These are phyloP conservation scores for Elsinoe ampelina DNA, from an alignment of 2,329 filamentous ascomycete genomes.

Conservation along the genomic window DNA sequence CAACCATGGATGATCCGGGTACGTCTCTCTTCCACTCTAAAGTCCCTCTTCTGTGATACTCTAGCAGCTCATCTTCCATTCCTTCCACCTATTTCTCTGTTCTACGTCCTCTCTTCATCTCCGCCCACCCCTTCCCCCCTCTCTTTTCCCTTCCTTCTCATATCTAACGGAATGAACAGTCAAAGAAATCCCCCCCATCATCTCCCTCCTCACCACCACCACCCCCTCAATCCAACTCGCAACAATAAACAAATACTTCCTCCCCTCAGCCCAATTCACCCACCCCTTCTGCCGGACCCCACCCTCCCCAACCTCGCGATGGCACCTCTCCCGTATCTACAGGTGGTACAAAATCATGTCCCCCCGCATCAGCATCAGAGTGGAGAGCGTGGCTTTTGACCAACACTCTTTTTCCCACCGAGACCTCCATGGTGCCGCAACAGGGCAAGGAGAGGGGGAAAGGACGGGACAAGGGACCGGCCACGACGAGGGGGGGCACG, in stretches of 20 bases:
- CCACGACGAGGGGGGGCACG: no score
- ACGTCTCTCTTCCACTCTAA: not conserved
- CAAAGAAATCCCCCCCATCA: constrained; percentile 55
- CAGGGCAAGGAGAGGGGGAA: no score
- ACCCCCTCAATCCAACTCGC: constrained; percentile 55
- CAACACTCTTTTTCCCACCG: no score
- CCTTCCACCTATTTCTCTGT: no score
- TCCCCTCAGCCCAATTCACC: constrained; percentile 59
- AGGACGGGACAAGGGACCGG: constrained; percentile 39
- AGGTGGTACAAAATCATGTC: constrained; percentile 79
- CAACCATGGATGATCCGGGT: constrained; percentile 2
- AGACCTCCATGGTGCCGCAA: no score
- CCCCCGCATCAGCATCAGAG: constrained; percentile 57
- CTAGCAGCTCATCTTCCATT: no score
- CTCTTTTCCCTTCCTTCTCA: not conserved
- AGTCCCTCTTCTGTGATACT: no score
- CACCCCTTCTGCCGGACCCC: constrained; percentile 70
- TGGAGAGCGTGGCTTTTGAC: constrained; percentile 65
- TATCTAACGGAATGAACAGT: constrained; percentile 27
- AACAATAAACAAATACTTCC: constrained; percentile 64
- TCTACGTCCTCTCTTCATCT: no score
- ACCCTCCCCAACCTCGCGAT: constrained; percentile 53
- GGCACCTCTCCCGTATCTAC: constrained; percentile 60
- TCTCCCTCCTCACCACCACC: constrained; percentile 59
- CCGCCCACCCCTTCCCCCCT: no score